Evolutionary conservation across 164 flowering plant species (phyloP).

Genomic region (Sextonia rubra): DNA sequence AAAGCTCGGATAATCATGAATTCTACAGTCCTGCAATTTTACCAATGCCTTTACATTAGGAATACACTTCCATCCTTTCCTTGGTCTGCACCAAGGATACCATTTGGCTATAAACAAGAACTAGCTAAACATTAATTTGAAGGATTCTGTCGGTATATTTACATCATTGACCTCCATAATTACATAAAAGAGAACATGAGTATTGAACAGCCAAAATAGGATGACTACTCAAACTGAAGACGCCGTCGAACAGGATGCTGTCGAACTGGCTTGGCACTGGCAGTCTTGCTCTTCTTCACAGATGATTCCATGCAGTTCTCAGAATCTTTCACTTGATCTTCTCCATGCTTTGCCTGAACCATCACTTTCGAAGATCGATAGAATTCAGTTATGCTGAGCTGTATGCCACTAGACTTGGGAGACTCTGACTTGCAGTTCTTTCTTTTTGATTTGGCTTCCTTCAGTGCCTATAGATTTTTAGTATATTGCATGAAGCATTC

Average conservation of each 20-base stretch:
- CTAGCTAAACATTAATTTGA: background rate
- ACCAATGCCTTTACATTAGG: background rate
- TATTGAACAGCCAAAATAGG: background rate
- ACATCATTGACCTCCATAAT: slow-evolving; percentile 1
- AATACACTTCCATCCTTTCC: background rate
- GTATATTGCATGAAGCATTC: background rate
- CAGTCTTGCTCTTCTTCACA: slow-evolving; percentile 26
- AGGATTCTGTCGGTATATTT: background rate
- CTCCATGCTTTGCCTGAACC: slow-evolving; percentile 29
- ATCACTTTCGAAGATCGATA: slow-evolving; percentile 50
- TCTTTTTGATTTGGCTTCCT: slow-evolving; percentile 39
- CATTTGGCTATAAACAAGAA: background rate
- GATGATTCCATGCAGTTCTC: slow-evolving; percentile 13
- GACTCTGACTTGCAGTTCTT: slow-evolving; percentile 30
- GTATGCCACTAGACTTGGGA: slow-evolving; percentile 40
- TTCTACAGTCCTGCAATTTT: background rate
- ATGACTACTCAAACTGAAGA: slow-evolving; percentile 51
- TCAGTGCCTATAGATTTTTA: slow-evolving; percentile 38
- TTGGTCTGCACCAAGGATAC: background rate
- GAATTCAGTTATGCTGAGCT: slow-evolving; percentile 65
- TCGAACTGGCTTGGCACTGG: slow-evolving; percentile 13
- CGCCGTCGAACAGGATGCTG: slow-evolving; percentile 69
- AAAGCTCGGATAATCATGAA: no score
- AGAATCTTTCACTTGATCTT: slow-evolving; percentile 15
- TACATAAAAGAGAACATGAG: background rate